These are phyloP conservation scores for Suillus decipiens DNA, from an alignment of 768 basidiomycete species.

Conservation along the genomic window DNA sequence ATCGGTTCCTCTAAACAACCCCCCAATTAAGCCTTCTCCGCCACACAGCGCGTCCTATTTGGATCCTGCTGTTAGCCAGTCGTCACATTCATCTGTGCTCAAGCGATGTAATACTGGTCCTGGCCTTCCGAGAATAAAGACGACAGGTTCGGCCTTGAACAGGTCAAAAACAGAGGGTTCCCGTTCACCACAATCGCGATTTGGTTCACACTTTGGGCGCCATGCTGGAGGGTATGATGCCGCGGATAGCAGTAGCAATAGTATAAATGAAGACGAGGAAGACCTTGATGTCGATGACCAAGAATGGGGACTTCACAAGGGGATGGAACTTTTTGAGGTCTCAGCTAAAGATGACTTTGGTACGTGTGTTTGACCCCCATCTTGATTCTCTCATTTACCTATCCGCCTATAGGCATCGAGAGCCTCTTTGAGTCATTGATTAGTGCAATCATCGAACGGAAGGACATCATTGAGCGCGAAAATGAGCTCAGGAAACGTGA, in stretches of 20 bases:
- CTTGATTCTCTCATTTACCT: slow-evolving; percentile 14
- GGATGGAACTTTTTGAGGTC: slow-evolving; percentile 89
- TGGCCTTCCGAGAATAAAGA: slow-evolving; percentile 50
- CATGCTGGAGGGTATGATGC: slow-evolving; percentile 55
- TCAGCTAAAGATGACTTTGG: slow-evolving; percentile 88
- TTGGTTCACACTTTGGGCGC: slow-evolving; percentile 56
- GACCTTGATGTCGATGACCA: slow-evolving; percentile 46
- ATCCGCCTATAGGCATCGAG: slow-evolving; percentile 62
- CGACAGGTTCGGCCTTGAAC: slow-evolving; percentile 38
- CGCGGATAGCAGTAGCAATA: slow-evolving; percentile 64
- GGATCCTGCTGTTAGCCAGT: slow-evolving; percentile 55
- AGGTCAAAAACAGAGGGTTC: slow-evolving; percentile 42
- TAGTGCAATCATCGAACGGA: slow-evolving; percentile 72
- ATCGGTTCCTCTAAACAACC: slow-evolving; percentile 56
- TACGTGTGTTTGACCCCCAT: slow-evolving; percentile 36
- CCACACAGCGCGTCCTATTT: slow-evolving; percentile 63
- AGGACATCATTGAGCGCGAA: slow-evolving; percentile 79
- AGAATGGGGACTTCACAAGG: slow-evolving; percentile 79
- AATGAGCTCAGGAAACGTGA: slow-evolving; percentile 80
- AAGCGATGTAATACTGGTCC: slow-evolving; percentile 54
- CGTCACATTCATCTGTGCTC: slow-evolving; percentile 42
- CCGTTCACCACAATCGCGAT: slow-evolving; percentile 51
- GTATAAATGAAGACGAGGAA: slow-evolving; percentile 63
- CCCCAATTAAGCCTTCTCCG: slow-evolving; percentile 46
- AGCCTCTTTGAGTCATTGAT: slow-evolving; percentile 80